Evolutionary conservation across 108 stramenopile species (phyloP), one percentile per base, ranked within the genome.

Genomic region (Asterionellopsis glacialis): DNA sequence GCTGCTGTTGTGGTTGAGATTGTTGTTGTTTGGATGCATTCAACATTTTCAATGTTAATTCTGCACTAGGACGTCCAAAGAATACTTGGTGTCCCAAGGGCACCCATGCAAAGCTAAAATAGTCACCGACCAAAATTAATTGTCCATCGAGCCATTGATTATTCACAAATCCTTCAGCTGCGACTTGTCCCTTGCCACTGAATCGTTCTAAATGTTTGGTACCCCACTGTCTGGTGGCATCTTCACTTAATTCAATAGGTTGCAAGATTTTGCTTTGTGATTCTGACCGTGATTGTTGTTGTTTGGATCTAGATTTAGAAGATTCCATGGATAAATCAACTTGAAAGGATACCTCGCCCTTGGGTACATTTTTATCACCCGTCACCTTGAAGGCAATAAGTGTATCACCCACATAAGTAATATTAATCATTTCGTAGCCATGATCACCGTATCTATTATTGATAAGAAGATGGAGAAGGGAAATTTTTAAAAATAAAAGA

Each of bases 371-470:
- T 51, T 83, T 63, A 41, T 85, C 72, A 11, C 84, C 85, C 1
- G 89, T 91, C 0, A 87, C 85, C 68, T 91, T 91, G 64, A 64
- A 62, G 1, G 89, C 89, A 52, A 78, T 61, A n/a, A 85, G 59
- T 6, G 60, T 70, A 47, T 86, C 83, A n/a, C 71, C 74, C 13
- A 41, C 47, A 54, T 91, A 91, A 18, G 89, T 91, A 16, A 91
- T 54, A 58, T 91, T 91, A 47, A 91, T 76, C 80, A 91, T 82
- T 78, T 91, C 89, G 53, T 84, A 91, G 51, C 84, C 85, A 44
- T 85, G 73, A 24, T 74, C 74, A 1, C 81, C 87, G 47, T 81
- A 85, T 51, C 72, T 73, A 7, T 13, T 9, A 0, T 47, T 4
- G 21, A 25, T 1, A 14, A 21, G 5, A 33, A 26, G 28, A 27